Percentiles rank a stretch among this genome's conserved stretches.
These are phyloP conservation scores for Geotrichum klebahnii DNA, from an alignment of 1,139 yeast genomes.

Conservation along the genomic window DNA sequence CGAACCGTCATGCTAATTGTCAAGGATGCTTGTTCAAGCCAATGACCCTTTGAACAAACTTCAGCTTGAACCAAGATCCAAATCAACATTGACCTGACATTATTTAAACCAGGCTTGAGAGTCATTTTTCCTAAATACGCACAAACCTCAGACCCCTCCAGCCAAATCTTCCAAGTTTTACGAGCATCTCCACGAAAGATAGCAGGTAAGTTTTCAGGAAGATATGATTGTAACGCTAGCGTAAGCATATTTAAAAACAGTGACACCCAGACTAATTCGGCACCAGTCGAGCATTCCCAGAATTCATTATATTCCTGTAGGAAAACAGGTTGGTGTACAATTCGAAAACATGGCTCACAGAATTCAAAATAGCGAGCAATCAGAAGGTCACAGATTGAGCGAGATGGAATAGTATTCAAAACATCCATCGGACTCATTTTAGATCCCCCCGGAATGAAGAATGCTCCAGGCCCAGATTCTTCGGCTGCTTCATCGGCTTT, in stretches of 20 bases:
- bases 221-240: constrained; percentile 32
- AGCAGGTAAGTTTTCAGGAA: constrained; percentile 26
- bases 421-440: constrained; percentile 25
- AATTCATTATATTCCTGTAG: constrained; percentile 31
- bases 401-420: constrained; percentile 31
- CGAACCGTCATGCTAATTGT: constrained; percentile 33
- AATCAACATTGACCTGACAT: constrained; percentile 33
- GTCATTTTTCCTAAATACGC: constrained; percentile 33
- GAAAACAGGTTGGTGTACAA: constrained; percentile 35
- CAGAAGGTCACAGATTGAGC: constrained; percentile 30
- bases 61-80: constrained; percentile 34
- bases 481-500: background rate
- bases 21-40: constrained; percentile 34
- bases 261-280: constrained; percentile 36
- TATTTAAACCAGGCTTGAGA: constrained; percentile 34
- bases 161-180: constrained; percentile 33
- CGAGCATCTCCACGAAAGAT: constrained; percentile 24
- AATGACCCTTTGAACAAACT: constrained; percentile 26
- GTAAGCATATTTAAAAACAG: constrained; percentile 33
- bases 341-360: constrained; percentile 32
- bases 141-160: constrained; percentile 34
- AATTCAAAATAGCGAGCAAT: constrained; percentile 35
- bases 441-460: background rate
- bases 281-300: constrained; percentile 33
- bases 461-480: constrained; percentile 12